A percentile compares a stretch with the other conserved stretches of the same genome.
phyloP scores from a whole-genome alignment of 371 early-diverging fungal genomes.

The Conidiobolus incongruus region DNA sequence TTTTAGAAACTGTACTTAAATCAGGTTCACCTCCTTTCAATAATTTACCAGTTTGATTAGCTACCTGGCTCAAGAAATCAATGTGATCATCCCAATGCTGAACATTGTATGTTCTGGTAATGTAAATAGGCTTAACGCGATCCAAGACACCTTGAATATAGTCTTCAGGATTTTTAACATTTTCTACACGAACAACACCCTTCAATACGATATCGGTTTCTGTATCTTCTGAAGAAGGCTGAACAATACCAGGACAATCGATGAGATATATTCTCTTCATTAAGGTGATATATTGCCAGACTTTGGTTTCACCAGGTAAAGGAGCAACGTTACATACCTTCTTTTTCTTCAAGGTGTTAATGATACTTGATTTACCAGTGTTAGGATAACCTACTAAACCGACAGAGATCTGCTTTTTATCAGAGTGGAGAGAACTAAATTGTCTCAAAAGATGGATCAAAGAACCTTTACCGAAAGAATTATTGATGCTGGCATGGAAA shows the following conservation, averaged over 20 bases:
- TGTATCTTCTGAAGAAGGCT: slow-evolving; percentile 59
- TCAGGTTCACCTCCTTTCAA: slow-evolving; percentile 96
- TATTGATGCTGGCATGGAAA: slow-evolving; percentile 93
- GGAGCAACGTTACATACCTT: slow-evolving; percentile 98
- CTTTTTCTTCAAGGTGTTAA: slow-evolving; percentile 92
- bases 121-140: slow-evolving; percentile 72
- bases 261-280: slow-evolving; percentile 98
- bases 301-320: slow-evolving; percentile 98
- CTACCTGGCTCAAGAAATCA: slow-evolving; percentile 83
- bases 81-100: slow-evolving; percentile 55
- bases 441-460: slow-evolving; percentile 94
- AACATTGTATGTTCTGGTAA: slow-evolving; percentile 77
- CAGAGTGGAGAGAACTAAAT: slow-evolving; percentile 83
- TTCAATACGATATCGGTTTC: slow-evolving; percentile 94
- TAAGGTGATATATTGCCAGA: slow-evolving; percentile 99
- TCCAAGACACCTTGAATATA: slow-evolving; percentile 69
- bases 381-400: slow-evolving; percentile 97
- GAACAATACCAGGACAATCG: slow-evolving; percentile 99
- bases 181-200: slow-evolving; percentile 96
- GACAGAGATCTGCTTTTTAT: slow-evolving; percentile 93
- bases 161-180: slow-evolving; percentile 81
- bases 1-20: slow-evolving; percentile 75
- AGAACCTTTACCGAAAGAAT: slow-evolving; percentile 97
- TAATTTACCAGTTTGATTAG: slow-evolving; percentile 80
- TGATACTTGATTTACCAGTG: slow-evolving; percentile 93